Conservation (phyloP, 768 basidiomycete species). For the Russula earlei region DNA sequence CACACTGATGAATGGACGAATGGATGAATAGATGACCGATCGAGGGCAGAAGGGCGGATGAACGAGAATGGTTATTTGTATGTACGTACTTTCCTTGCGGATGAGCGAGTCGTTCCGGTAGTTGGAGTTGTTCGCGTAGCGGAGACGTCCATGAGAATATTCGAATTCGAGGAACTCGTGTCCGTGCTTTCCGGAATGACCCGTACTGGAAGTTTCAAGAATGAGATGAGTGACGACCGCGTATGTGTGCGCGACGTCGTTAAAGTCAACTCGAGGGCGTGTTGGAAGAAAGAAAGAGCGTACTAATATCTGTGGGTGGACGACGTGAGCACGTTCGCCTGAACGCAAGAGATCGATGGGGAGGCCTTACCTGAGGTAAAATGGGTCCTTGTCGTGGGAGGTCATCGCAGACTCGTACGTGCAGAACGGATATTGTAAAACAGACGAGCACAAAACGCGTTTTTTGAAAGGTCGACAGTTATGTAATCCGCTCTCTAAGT, state of each 20-base stretch:
- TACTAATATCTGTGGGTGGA: conserved; percentile 41
- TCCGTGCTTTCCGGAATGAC: conserved; percentile 97
- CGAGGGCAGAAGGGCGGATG: too few relatives aligned
- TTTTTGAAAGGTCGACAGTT: too few relatives aligned
- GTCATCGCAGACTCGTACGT: conserved; percentile 5
- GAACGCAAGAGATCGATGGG: neutral
- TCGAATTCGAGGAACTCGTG: conserved; percentile 99
- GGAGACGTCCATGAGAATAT: conserved; percentile 90
- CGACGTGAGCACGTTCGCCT: neutral
- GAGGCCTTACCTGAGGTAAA: conserved; percentile 17
- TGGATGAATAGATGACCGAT: neutral
- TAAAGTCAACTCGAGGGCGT: neutral
- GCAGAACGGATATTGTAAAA: too few relatives aligned
- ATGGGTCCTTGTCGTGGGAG: conserved; percentile 20
- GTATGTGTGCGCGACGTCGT: too few relatives aligned
- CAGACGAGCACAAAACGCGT: too few relatives aligned
- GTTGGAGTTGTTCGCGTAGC: conserved; percentile 99
- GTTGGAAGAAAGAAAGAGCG: neutral
- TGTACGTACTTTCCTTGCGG: conserved; percentile 88
- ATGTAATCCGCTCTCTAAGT: too few relatives aligned
- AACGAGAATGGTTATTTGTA: too few relatives aligned
- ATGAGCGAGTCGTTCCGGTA: conserved; percentile 97
- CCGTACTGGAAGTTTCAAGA: conserved; percentile 54
- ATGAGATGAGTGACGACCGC: neutral
- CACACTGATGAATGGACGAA: conserved; percentile 57